Conservation (phyloP, 768 basidiomycete genomes). For the Mrakia frigida region DNA sequence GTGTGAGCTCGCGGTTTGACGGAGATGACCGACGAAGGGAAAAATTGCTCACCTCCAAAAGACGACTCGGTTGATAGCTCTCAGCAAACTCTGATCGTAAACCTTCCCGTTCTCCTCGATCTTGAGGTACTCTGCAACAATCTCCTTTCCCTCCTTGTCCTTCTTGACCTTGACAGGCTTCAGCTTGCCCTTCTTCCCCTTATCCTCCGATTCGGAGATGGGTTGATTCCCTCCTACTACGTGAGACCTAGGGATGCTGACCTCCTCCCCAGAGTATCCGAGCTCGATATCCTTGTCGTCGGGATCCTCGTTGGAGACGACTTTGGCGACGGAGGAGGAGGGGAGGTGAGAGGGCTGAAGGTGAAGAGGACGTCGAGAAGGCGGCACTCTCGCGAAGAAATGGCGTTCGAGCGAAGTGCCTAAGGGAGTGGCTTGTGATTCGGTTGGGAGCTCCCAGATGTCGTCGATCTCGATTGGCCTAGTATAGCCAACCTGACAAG, state of each 20-base stretch:
- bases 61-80: constrained; percentile 52
- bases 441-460: constrained; percentile 47
- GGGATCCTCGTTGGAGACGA: not conserved
- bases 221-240: not conserved
- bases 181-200: constrained; percentile 1
- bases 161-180: constrained; percentile 15
- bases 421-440: constrained; percentile 45
- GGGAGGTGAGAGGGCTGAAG: not conserved
- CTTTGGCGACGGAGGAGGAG: too few relatives aligned
- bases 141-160: constrained; percentile 32
- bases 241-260: not conserved
- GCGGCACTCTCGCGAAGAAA: constrained; percentile 54
- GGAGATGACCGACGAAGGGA: not conserved
- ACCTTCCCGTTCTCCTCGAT: constrained; percentile 31
- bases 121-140: not conserved
- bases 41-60: constrained; percentile 45
- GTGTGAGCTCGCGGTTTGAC: not conserved
- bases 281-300: constrained; percentile 2
- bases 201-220: constrained; percentile 32
- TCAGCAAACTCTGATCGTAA: constrained; percentile 54
- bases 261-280: not conserved
- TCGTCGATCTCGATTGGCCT: constrained; percentile 49
- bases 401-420: constrained; percentile 49
- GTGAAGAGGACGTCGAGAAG: constrained; percentile 48
- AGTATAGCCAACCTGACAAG: constrained; percentile 48